These are phyloP conservation scores for Eimeria falciformis DNA, from an alignment of 169 alveolate species.

Conservation along the genomic window DNA sequence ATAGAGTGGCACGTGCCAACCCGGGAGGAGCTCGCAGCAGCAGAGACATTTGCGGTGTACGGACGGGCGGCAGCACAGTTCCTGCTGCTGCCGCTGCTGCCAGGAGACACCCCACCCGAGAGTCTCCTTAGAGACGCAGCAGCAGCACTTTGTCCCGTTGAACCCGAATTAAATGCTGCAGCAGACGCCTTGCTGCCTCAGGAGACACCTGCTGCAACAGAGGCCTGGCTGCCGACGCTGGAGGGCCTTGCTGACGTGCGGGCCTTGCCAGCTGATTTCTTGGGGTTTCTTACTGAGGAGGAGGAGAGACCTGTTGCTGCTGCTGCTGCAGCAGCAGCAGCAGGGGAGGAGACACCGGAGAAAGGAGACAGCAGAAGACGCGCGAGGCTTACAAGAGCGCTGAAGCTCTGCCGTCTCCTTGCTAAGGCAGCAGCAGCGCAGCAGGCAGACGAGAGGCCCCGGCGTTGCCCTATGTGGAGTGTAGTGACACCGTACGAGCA, in stretches of 20 bases:
- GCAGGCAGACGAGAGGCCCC: conserved; percentile 41
- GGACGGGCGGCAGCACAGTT: not conserved
- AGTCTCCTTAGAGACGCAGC: not conserved
- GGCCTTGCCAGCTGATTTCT: conserved; percentile 10
- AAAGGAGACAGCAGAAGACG: not conserved
- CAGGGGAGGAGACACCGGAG: not conserved
- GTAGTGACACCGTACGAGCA: conserved; percentile 9
- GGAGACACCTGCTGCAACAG: conserved; percentile 8
- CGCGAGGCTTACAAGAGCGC: conserved; percentile 10
- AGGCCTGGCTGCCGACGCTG: not conserved
- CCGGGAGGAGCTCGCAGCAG: not conserved
- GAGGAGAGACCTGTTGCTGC: not conserved
- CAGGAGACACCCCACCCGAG: not conserved
- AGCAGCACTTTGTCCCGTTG: not conserved
- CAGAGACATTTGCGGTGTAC: not conserved
- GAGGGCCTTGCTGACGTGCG: not conserved
- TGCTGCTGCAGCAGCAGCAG: conserved; percentile 15
- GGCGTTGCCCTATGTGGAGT: conserved; percentile 1
- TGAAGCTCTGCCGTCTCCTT: conserved; percentile 15
- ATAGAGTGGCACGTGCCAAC: conserved; percentile 40
- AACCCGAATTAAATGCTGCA: not conserved
- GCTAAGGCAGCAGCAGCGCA: not conserved
- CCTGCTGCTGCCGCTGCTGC: conserved; percentile 31
- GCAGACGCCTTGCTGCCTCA: not conserved
- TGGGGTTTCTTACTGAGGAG: conserved; percentile 9